Evolutionary conservation across 768 basidiomycete species (phyloP), one percentile per base, ranked within the genome.

Genomic region (Hydnomerulius pinastri): DNA sequence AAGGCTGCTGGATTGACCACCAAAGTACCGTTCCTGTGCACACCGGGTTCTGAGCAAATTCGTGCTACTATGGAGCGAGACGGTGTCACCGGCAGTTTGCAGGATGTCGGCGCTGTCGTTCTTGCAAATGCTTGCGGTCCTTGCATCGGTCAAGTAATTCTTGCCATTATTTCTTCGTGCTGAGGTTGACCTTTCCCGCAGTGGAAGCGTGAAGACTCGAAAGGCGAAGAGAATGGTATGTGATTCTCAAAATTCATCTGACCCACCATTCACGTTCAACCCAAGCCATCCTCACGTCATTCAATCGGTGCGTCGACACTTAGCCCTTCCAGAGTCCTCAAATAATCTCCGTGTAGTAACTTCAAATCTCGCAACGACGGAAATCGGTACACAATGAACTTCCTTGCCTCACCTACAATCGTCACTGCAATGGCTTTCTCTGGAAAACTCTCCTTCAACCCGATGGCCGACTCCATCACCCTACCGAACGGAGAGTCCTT

Each of bases 341-440:
- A 60, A 43, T 29, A 41, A 47, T 20, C 18, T 33, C 43, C 32
- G 24, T 47, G 21, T 51, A 80, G 81, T 37, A 89, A 90, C 69
- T 90, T 89, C 80, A 94, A 92, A 73, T 93, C 94, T 2, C 82
- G 97, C 58, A 99, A 99, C 66, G 97, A 99, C 63, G 97, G 95
- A 20, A 98, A 98, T 67, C 77, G 80, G 32, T 76, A 85, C 48
- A 98, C 95, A 13, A 92, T 96, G 92, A 98, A 98, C 71, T 98
- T 99, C 76, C 80, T 99, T 50, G 93, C 96, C 7, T 98, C 95
- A 4, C 97, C 97, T 1, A 96, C 94, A 28, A 79, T 97, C 51
- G 97, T 98, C 17, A 98, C 97, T 18, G 97, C 97, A 1, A 93
- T 96, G 92, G 85, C 95, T 1, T 98, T 98, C 71, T 87, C 92